Base-by-base conservation (phyloP, 441 rosid genomes). In the Pelargonium myrrhifolium region DNA sequence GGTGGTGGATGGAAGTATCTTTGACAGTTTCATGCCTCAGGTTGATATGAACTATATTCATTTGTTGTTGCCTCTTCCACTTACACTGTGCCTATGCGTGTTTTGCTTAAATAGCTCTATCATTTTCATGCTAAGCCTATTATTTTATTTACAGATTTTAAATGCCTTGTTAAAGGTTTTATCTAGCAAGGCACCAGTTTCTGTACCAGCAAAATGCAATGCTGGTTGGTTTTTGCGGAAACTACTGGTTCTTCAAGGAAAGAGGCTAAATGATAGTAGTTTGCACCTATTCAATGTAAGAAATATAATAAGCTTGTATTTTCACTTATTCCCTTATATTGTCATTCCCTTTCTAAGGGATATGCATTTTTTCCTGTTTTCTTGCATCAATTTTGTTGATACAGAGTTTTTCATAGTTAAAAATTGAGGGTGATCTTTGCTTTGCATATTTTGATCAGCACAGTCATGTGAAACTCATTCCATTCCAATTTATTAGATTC, bases 211-310 rank as follows among this genome's bases (percentile, higher is more conserved):
- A 65, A 76, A 73, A 67, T 78, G 78, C 88, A 83, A 85, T 70
- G 71, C 78, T 17, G 90, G 86, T 60, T 86, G 89, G 90, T 73
- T 86, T 67, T 49, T 88, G 73, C 68, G 40, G 71, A 83, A 83
- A 71, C 76, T 83, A 40, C 72, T 84, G 74, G 14, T 69, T 42
- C 64, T 72, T 60, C 80, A 77, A 70, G 82, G 77, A 74, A 73
- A 62, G 68, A 69, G 42, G 67, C 84, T 83, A 43, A 68, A 66
- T 56, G 72, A 79, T 60, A 64, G 76, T 65, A 72, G 72, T 75
- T 31, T 78, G 68, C 72, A 43, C 39, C 64, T 79, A 39, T 80
- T 86, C 78, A 83, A 81, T 66, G 94, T 88, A 78, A 88, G 89
- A 65, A 65, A 4, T 56, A 56, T 17, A 56, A 18, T 56, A 56